Evolutionary conservation across 148 eudicot genomes (phyloP).

Genomic region (Selenicereus undatus): DNA sequence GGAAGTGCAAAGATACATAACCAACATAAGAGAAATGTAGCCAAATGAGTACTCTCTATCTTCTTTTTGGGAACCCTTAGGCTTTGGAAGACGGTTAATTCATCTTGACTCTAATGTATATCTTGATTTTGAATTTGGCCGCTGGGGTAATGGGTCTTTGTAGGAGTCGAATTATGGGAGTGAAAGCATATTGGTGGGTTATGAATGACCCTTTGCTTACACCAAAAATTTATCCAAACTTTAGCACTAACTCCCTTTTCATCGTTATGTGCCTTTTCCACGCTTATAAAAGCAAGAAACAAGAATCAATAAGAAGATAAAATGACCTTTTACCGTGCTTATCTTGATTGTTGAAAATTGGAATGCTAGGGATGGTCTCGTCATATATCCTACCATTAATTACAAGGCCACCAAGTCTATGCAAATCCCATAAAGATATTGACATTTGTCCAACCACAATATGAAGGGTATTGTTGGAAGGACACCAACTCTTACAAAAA

Average conservation of each 20-base stretch:
- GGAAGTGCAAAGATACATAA: not conserved
- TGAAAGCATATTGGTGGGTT: too few relatives aligned
- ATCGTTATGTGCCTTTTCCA: too few relatives aligned
- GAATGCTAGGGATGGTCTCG: not conserved
- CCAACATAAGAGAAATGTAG: not conserved
- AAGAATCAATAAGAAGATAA: too few relatives aligned
- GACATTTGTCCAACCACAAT: not conserved
- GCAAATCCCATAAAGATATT: not conserved
- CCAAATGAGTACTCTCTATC: not conserved
- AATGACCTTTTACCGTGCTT: not conserved
- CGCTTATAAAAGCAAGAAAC: too few relatives aligned
- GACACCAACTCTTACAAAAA: constrained; percentile 2
- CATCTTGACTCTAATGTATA: not conserved
- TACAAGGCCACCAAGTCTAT: not conserved
- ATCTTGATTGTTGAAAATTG: fast-evolving
- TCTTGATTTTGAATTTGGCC: too few relatives aligned
- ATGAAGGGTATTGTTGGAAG: not conserved
- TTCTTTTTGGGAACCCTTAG: not conserved
- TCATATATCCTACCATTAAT: not conserved
- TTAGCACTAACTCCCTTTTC: too few relatives aligned
- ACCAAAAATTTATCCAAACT: too few relatives aligned
- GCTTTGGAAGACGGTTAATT: not conserved
- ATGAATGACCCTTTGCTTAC: too few relatives aligned
- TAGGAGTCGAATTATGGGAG: too few relatives aligned
- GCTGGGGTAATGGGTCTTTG: too few relatives aligned